A percentile compares a stretch with the other conserved stretches of the same genome.
phyloP scores from a whole-genome alignment of 2,329 filamentous ascomycete genomes.

The Stachybotrys chartarum region DNA sequence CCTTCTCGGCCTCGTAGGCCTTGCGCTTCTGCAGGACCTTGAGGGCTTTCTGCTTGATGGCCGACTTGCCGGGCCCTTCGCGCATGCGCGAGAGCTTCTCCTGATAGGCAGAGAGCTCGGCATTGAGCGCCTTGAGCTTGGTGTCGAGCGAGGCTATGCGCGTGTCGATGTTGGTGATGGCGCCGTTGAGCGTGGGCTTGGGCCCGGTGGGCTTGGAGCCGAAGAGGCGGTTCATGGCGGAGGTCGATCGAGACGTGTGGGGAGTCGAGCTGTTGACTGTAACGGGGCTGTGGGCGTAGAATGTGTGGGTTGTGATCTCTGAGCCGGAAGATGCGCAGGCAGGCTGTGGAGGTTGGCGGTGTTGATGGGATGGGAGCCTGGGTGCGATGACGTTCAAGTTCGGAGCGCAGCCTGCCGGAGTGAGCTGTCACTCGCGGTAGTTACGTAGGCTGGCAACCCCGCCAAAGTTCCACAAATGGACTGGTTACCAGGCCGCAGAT shows the following conservation, averaged over 20 bases:
- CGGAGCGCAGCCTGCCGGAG: background rate
- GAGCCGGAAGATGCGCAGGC: background rate
- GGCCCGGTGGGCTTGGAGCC: conserved; percentile 79
- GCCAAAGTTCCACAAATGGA: background rate
- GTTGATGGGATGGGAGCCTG: background rate
- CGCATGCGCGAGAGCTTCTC: conserved; percentile 85
- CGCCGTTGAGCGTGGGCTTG: conserved; percentile 79
- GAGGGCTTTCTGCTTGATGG: conserved; percentile 88
- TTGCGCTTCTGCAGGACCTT: conserved; percentile 91
- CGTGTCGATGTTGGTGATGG: conserved; percentile 79
- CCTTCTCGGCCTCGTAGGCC: conserved; percentile 87
- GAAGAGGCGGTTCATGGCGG: conserved; percentile 89
- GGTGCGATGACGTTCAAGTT: background rate
- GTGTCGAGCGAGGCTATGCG: conserved; percentile 85
- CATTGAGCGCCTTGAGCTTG: conserved; percentile 86
- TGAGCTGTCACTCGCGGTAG: background rate
- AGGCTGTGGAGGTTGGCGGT: background rate
- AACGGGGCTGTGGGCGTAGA: too few relatives aligned
- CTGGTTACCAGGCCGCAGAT: too few relatives aligned
- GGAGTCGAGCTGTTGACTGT: too few relatives aligned
- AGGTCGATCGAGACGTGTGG: background rate
- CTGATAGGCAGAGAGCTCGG: conserved; percentile 84
- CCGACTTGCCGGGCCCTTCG: conserved; percentile 87
- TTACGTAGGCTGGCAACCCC: too few relatives aligned
- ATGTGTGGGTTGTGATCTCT: too few relatives aligned